These are phyloP conservation scores for Tolypocladium paradoxum DNA, from an alignment of 2,329 filamentous ascomycete genomes.

Conservation along the genomic window DNA sequence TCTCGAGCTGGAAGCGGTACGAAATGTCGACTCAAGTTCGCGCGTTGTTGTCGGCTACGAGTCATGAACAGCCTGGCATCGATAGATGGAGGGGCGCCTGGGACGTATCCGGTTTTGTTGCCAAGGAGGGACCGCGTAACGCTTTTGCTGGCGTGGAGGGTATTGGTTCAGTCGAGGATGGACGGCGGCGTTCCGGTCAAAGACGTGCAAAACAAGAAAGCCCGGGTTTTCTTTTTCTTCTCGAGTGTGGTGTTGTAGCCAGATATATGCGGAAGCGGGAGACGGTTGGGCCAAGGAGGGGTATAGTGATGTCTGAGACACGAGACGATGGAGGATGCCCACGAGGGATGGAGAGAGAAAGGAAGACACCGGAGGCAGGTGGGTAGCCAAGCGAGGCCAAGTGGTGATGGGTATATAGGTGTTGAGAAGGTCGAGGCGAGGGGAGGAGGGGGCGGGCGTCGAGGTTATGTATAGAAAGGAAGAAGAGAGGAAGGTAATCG, in stretches of 20 bases:
- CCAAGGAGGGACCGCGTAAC: neutral
- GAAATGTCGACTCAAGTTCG: neutral
- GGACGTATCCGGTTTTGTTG: neutral
- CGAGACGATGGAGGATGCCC: neutral
- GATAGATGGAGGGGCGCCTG: neutral
- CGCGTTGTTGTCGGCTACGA: neutral
- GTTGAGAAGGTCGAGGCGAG: neutral
- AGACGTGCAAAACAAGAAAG: neutral
- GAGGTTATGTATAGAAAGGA: slow-evolving; percentile 1
- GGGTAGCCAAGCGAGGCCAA: neutral
- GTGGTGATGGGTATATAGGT: neutral
- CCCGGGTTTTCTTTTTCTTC: slow-evolving; percentile 1
- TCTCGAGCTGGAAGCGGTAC: too few species aligned
- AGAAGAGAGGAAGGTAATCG: neutral
- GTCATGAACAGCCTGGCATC: neutral
- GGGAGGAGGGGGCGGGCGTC: neutral
- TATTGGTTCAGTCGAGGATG: neutral
- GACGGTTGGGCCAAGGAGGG: neutral
- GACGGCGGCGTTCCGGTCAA: neutral
- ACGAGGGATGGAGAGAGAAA: neutral
- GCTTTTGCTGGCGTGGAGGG: neutral
- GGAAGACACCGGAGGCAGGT: neutral
- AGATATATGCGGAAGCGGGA: neutral
- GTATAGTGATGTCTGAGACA: slow-evolving; percentile 3
- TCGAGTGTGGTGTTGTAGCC: neutral